phyloP scores from a whole-genome alignment of 1,284 basidiomycete genomes.

The Malassezia psittaci region DNA sequence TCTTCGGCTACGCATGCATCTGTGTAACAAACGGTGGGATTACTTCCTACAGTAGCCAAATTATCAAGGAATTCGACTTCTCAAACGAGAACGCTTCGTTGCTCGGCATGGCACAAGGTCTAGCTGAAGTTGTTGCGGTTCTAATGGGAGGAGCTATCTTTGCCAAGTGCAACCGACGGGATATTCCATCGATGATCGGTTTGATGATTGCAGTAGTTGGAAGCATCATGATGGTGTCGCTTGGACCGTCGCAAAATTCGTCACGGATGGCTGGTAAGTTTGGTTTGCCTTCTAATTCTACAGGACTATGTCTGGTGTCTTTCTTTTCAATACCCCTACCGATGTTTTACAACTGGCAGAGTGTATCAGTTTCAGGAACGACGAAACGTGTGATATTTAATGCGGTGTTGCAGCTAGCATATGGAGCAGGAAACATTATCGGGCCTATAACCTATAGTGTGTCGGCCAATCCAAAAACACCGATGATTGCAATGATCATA shows the following conservation, averaged over 20 bases:
- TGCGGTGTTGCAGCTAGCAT: slow-evolving; percentile 31
- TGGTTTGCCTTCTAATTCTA: not conserved
- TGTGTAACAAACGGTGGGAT: slow-evolving; percentile 32
- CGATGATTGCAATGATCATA: slow-evolving; percentile 35
- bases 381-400: slow-evolving; percentile 42
- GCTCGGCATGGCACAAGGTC: slow-evolving; percentile 37
- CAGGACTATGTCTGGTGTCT: slow-evolving; percentile 21
- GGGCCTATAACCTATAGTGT: slow-evolving; percentile 14
- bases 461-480: slow-evolving; percentile 5
- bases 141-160: slow-evolving; percentile 25
- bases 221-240: slow-evolving; percentile 11
- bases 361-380: slow-evolving; percentile 27
- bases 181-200: slow-evolving; percentile 28
- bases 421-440: slow-evolving; percentile 33
- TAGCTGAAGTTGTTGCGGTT: slow-evolving; percentile 29
- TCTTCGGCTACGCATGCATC: slow-evolving; percentile 21
- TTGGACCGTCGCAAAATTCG: not conserved
- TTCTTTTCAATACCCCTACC: slow-evolving; percentile 24
- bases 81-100: slow-evolving; percentile 31
- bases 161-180: slow-evolving; percentile 19
- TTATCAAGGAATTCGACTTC: slow-evolving; percentile 42
- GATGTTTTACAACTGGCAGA: slow-evolving; percentile 26
- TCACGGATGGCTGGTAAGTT: slow-evolving; percentile 7
- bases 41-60: slow-evolving; percentile 33
- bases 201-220: slow-evolving; percentile 30